Conservation (phyloP, 2,329 filamentous ascomycete genomes). For the Nannizziopsis arthrosporioides region DNA sequence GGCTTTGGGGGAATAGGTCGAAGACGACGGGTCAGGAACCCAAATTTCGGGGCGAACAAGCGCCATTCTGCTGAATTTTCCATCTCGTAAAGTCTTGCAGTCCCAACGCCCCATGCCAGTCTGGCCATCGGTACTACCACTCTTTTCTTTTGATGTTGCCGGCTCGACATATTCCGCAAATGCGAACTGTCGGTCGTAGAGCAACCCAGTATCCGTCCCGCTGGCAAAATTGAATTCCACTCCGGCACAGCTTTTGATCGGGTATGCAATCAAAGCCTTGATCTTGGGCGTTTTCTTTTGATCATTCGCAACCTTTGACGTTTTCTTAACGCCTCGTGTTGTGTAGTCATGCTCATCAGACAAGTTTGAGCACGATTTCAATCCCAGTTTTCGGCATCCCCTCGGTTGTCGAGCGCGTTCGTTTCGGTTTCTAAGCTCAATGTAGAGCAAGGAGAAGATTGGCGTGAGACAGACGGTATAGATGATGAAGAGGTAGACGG, state of each 20-base stretch:
- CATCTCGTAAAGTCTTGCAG: slow-evolving; percentile 34
- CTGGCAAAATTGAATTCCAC: slow-evolving; percentile 58
- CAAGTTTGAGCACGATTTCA: slow-evolving; percentile 42
- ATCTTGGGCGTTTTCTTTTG: slow-evolving; percentile 37
- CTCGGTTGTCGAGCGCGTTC: slow-evolving; percentile 23
- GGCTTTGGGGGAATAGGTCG: slow-evolving; percentile 32
- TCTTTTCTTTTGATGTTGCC: slow-evolving; percentile 6
- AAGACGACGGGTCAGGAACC: slow-evolving; percentile 41
- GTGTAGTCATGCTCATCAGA: slow-evolving; percentile 46
- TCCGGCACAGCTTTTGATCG: slow-evolving; percentile 68
- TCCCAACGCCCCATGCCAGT: slow-evolving; percentile 32
- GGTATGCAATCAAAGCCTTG: slow-evolving; percentile 67
- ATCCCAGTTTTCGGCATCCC: slow-evolving; percentile 44
- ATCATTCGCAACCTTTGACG: slow-evolving; percentile 20
- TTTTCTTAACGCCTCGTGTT: slow-evolving; percentile 25
- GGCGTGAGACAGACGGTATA: slow-evolving; percentile 14
- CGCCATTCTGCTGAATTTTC: slow-evolving; percentile 50
- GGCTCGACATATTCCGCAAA: slow-evolving; percentile 52
- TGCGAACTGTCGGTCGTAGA: slow-evolving; percentile 71
- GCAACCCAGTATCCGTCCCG: slow-evolving; percentile 57
- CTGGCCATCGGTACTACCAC: slow-evolving; percentile 21
- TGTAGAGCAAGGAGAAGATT: slow-evolving; percentile 11
- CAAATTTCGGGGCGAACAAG: slow-evolving; percentile 54
- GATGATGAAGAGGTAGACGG: slow-evolving; percentile 12
- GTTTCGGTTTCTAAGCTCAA: slow-evolving; percentile 5